These are phyloP conservation scores for Heterobasidion parviporum DNA, from an alignment of 1,284 basidiomycete genomes.

Conservation along the genomic window DNA sequence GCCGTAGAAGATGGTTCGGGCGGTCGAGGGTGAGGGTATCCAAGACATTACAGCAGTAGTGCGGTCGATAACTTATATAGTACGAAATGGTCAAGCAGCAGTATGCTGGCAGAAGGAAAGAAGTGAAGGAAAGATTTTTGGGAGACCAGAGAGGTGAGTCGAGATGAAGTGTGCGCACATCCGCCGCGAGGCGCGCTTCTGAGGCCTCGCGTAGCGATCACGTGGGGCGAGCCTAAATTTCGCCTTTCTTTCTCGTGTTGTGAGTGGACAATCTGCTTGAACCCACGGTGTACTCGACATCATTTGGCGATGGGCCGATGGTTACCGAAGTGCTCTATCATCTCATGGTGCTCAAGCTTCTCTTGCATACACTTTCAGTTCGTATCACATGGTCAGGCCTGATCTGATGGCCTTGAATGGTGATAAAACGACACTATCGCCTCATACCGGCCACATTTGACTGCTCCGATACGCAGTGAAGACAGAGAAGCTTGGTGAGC, in stretches of 20 bases:
- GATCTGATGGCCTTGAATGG: not conserved
- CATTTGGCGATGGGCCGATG: too few species aligned
- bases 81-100: not conserved
- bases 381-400: not conserved
- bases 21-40: conserved; percentile 25
- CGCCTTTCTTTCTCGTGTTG: too few species aligned
- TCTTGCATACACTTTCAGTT: not conserved
- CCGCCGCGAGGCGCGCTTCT: not conserved
- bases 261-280: too few species aligned
- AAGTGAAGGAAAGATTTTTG: too few species aligned
- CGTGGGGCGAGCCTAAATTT: too few species aligned
- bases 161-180: not conserved
- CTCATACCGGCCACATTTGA: too few species aligned
- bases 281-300: too few species aligned
- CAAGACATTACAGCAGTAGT: conserved; percentile 15
- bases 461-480: too few species aligned
- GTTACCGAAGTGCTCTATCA: too few species aligned
- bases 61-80: not conserved
- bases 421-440: too few species aligned
- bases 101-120: not conserved
- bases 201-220: too few species aligned
- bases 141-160: too few species aligned
- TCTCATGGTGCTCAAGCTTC: not conserved
- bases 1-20: conserved; percentile 52
- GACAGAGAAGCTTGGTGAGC: not conserved